Conservation (phyloP, 2,329 filamentous ascomycete genomes). For the Cordyceps militaris region DNA sequence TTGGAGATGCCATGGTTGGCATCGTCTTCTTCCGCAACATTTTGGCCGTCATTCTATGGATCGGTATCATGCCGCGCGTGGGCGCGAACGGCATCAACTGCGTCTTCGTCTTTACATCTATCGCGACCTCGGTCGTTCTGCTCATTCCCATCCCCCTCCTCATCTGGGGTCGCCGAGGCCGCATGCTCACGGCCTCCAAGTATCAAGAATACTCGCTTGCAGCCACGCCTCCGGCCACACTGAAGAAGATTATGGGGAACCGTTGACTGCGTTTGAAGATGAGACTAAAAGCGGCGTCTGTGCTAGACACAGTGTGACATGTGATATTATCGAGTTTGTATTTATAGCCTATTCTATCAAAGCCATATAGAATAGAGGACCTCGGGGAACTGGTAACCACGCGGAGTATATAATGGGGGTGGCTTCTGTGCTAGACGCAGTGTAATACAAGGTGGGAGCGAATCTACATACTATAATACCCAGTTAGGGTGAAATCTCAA, state of each 20-base stretch:
- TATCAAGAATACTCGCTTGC: constrained; percentile 5
- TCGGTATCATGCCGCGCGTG: not conserved
- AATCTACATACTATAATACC: not conserved
- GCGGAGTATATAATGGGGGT: not conserved
- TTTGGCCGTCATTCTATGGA: not conserved
- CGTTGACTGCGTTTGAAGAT: not conserved
- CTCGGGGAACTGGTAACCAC: not conserved
- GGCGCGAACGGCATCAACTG: not conserved
- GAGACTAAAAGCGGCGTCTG: not conserved
- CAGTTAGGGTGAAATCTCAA: not conserved
- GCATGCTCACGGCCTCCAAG: not conserved
- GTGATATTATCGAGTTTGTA: not conserved
- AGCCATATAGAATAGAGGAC: not conserved
- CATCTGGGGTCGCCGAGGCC: not conserved
- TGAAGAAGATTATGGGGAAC: constrained; percentile 2
- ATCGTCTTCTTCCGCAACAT: constrained; percentile 9
- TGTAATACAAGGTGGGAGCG: not conserved
- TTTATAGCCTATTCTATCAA: not conserved
- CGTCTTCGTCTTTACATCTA: not conserved
- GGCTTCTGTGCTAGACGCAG: not conserved
- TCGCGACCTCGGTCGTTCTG: not conserved
- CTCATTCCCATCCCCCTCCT: constrained; percentile 4
- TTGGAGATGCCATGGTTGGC: constrained; percentile 5
- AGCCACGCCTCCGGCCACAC: not conserved
- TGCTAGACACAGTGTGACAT: not conserved